phyloP scores from a whole-genome alignment of 208 protist genomes.

The Leishmania arabica region DNA sequence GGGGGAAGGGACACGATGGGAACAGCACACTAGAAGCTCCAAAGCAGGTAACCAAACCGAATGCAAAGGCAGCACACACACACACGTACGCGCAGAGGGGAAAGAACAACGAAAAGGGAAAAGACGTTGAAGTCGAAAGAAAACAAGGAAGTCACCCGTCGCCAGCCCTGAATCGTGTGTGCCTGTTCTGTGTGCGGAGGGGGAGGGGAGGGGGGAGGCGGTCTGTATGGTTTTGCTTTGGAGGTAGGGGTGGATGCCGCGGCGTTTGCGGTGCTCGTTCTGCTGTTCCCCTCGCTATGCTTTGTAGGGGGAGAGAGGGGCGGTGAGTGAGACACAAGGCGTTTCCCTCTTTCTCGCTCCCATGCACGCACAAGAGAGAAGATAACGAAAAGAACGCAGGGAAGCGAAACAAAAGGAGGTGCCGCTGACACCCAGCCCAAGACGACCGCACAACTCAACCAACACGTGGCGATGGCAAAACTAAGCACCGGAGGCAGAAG shows the following conservation, averaged over 20 bases:
- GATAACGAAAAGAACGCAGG: background rate
- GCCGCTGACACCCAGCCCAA: background rate
- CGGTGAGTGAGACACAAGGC: background rate
- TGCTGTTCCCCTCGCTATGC: background rate
- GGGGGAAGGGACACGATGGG: background rate
- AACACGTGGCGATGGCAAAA: no score
- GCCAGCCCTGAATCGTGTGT: background rate
- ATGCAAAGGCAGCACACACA: background rate
- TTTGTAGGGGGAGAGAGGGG: background rate
- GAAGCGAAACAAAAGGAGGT: background rate
- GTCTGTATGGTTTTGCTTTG: background rate
- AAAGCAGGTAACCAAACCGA: background rate
- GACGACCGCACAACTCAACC: background rate
- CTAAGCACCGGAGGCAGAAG: background rate
- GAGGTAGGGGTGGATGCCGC: background rate
- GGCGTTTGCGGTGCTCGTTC: background rate
- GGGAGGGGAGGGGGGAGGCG: background rate
- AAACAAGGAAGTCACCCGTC: background rate
- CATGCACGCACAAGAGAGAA: background rate
- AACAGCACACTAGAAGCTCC: background rate
- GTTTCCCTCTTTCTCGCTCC: background rate
- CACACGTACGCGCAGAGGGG: background rate
- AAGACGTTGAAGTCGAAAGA: background rate
- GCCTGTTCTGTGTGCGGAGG: background rate
- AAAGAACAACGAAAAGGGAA: background rate